phyloP scores from a whole-genome alignment of 2,329 filamentous ascomycete species.

The Chlorencoelia australis region DNA sequence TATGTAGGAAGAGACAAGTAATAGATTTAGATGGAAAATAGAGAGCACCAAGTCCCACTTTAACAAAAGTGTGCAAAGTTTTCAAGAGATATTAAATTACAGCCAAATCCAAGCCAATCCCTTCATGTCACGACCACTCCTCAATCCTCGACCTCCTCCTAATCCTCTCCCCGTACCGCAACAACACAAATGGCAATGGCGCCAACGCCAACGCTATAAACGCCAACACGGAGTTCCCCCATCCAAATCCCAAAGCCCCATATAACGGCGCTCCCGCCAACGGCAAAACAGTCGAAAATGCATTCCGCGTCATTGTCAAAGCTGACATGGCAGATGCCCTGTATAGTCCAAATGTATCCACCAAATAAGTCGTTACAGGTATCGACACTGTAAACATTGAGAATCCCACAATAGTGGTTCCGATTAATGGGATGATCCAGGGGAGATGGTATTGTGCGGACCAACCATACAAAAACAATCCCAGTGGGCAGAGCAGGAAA shows the following conservation, averaged over 20 bases:
- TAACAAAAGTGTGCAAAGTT: too few relatives aligned
- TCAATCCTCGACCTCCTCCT: background rate
- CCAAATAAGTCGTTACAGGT: slow-evolving; percentile 36
- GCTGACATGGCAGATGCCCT: slow-evolving; percentile 30
- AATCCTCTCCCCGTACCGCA: background rate
- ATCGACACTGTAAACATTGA: slow-evolving; percentile 21
- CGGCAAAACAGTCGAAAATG: slow-evolving; percentile 27
- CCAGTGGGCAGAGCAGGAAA: slow-evolving; percentile 42
- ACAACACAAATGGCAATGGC: slow-evolving; percentile 17
- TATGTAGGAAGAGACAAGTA: too few relatives aligned
- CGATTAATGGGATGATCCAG: slow-evolving; percentile 47
- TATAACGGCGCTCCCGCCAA: slow-evolving; percentile 12
- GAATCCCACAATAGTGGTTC: slow-evolving; percentile 39
- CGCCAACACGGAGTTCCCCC: slow-evolving; percentile 32
- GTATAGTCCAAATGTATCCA: slow-evolving; percentile 34
- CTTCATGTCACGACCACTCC: too few relatives aligned
- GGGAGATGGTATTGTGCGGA: slow-evolving; percentile 37
- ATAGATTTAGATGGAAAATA: too few relatives aligned
- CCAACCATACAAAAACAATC: slow-evolving; percentile 48
- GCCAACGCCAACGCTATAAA: slow-evolving; percentile 32
- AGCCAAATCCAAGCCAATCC: too few relatives aligned
- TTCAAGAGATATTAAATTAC: too few relatives aligned
- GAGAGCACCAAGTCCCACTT: too few relatives aligned
- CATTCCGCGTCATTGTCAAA: slow-evolving; percentile 10
- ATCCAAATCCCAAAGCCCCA: slow-evolving; percentile 34